These are phyloP conservation scores for Penium margaritaceum DNA, from an alignment of 139 green algal species.

Conservation along the genomic window DNA sequence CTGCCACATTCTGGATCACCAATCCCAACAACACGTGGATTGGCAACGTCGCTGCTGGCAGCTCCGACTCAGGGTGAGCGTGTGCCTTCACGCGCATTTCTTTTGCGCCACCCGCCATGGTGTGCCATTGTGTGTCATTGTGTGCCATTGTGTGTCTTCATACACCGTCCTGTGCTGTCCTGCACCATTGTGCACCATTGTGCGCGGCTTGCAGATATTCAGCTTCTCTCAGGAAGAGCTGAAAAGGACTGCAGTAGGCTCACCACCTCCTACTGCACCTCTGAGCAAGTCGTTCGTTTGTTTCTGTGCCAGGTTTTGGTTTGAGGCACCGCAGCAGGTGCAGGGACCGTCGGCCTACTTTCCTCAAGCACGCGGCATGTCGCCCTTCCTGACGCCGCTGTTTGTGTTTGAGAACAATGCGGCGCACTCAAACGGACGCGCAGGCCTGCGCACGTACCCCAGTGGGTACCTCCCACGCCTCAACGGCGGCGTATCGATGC, in stretches of 20 bases:
- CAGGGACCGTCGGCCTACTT: background rate
- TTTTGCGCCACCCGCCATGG: no score
- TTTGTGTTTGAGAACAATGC: slow-evolving; percentile 29
- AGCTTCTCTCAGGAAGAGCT: no score
- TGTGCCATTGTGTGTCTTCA: no score
- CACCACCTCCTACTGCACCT: no score
- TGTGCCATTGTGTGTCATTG: no score
- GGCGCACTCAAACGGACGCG: slow-evolving; percentile 32
- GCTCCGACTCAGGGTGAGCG: slow-evolving; percentile 31
- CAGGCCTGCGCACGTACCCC: slow-evolving; percentile 34
- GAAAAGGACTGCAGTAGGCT: no score
- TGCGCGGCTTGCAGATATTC: no score
- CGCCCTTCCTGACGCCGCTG: slow-evolving; percentile 10
- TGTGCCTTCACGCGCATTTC: no score
- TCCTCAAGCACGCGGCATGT: background rate
- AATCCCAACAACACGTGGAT: slow-evolving; percentile 64
- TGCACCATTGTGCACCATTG: no score
- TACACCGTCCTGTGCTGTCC: no score
- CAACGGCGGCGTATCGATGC: slow-evolving; percentile 2
- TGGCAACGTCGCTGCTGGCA: slow-evolving; percentile 52
- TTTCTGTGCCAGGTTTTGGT: slow-evolving; percentile 40
- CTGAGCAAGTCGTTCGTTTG: background rate
- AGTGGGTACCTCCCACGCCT: slow-evolving; percentile 5
- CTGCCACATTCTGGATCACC: slow-evolving; percentile 72
- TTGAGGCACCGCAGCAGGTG: slow-evolving; percentile 2